Evolutionary conservation across 1,284 basidiomycete species (phyloP), one percentile per base, ranked within the genome.

Genomic region (Inonotus hispidus): DNA sequence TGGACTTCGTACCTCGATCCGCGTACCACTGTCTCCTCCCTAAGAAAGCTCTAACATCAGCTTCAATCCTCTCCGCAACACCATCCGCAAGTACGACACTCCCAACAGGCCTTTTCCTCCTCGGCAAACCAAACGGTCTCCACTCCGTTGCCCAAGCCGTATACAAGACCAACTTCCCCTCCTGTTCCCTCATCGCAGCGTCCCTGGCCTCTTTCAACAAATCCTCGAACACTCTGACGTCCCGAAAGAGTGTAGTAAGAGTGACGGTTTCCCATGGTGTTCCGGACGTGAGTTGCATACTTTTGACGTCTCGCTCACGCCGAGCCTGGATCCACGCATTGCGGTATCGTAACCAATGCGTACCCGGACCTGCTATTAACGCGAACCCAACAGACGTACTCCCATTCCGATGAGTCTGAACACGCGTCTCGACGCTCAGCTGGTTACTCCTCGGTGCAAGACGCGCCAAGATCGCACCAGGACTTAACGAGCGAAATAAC

Each of bases 241-340:
- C 93, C 32, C 88, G 80, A 8, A 92, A 94, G 41, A 99, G 82
- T 0, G 97, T 92, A 1, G 95, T 99, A 43, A 99, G 79, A 32
- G 91, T 97, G 46, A 99, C 86, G 0, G 96, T 99, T 74, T 99
- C 97, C 95, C 96, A 99, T 56, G 97, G 97, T 4, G 87, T 85
- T 2, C 95, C 95, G 1, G 92, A 91, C 75, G 91, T 90, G 32
- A 96, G 79, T 70, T 96, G 91, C 79, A 96, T 91, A 60, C 96
- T 87, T 68, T 93, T 92, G 11, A 88, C 92, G 73, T 98, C 95
- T 55, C 97, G 85, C 74, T 98, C 95, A 25, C 95, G 84, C 76
- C 92, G 92, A 64, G 95, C 88, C 83, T 98, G 94, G 79, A 98
- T 93, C 97, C 96, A 99, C 23, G 93, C 90, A 3, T 90, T 88